A percentile compares a stretch with the other conserved stretches of the same genome.
phyloP scores from a whole-genome alignment of 306 rosid genomes.

The Macrotyloma uniflorum region DNA sequence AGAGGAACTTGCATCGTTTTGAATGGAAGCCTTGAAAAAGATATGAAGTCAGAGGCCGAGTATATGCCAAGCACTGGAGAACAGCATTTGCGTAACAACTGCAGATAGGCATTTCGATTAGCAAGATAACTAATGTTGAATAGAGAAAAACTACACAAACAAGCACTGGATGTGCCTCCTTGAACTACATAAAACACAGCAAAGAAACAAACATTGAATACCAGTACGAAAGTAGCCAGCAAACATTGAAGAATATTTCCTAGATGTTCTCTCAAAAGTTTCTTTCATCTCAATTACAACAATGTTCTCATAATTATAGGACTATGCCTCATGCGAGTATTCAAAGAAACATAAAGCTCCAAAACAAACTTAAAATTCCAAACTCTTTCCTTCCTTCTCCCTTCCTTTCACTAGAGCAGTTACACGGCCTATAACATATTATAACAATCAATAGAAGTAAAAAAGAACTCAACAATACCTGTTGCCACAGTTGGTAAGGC shows the following conservation, averaged over 20 bases:
- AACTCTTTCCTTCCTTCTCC: conserved; percentile 23
- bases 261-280: conserved; percentile 8
- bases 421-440: conserved; percentile 24
- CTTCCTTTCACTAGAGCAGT: conserved; percentile 8
- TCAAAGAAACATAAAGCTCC: conserved; percentile 18
- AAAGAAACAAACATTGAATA: conserved; percentile 16
- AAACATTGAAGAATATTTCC: not conserved
- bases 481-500: conserved; percentile 81
- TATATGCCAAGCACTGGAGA: conserved; percentile 80
- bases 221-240: conserved; percentile 19
- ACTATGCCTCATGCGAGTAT: not conserved
- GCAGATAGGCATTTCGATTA: conserved; percentile 43
- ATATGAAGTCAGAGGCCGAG: conserved; percentile 71
- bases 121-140: conserved; percentile 27
- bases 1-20: conserved; percentile 61
- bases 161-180: conserved; percentile 27
- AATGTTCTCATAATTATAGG: conserved; percentile 16
- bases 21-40: conserved; percentile 76
- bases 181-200: conserved; percentile 21
- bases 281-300: conserved; percentile 21
- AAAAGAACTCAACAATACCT: conserved; percentile 54
- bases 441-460: conserved; percentile 28
- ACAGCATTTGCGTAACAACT: conserved; percentile 91
- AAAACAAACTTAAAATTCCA: conserved; percentile 25
- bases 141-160: conserved; percentile 4